Percentiles rank a stretch among this genome's conserved stretches.
These are phyloP conservation scores for Talaromyces rugulosus DNA, from an alignment of 2,329 filamentous ascomycete species.

Conservation along the genomic window DNA sequence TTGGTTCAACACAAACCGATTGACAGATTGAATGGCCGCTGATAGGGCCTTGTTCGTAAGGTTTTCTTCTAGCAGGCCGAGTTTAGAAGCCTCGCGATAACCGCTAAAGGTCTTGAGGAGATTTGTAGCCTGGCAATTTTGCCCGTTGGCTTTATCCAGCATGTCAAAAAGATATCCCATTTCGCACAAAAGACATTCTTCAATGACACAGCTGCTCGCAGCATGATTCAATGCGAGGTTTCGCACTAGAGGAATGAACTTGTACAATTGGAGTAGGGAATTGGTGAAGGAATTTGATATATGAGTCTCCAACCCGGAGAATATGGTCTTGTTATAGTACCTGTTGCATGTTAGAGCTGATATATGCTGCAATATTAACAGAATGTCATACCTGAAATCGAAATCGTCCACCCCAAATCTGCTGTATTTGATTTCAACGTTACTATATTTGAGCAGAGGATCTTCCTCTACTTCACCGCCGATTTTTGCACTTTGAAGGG, in stretches of 20 bases:
- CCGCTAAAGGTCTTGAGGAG: conserved; percentile 84
- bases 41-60: conserved; percentile 68
- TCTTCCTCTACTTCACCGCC: conserved; percentile 72
- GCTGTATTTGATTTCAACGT: conserved; percentile 97
- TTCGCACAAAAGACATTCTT: conserved; percentile 86
- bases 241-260: conserved; percentile 81
- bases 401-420: conserved; percentile 99
- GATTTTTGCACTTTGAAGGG: conserved; percentile 64
- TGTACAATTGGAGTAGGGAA: conserved; percentile 81
- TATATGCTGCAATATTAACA: not conserved
- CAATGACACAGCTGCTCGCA: conserved; percentile 75
- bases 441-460: conserved; percentile 82
- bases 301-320: conserved; percentile 91
- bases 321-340: conserved; percentile 90
- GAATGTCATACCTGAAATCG: conserved; percentile 86
- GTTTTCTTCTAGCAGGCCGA: conserved; percentile 83
- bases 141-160: conserved; percentile 90
- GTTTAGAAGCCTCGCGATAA: conserved; percentile 69
- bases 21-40: conserved; percentile 78
- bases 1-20: conserved; percentile 78
- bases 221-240: conserved; percentile 88
- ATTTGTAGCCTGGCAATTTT: conserved; percentile 95
- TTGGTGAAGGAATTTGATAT: conserved; percentile 97
- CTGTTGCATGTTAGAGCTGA: conserved; percentile 41
- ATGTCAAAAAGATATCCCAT: conserved; percentile 96